A percentile compares a stretch with the other conserved stretches of the same genome.
These are phyloP conservation scores for Tetrahymena malaccensis DNA, from an alignment of 73 alveolate species.

Conservation along the genomic window DNA sequence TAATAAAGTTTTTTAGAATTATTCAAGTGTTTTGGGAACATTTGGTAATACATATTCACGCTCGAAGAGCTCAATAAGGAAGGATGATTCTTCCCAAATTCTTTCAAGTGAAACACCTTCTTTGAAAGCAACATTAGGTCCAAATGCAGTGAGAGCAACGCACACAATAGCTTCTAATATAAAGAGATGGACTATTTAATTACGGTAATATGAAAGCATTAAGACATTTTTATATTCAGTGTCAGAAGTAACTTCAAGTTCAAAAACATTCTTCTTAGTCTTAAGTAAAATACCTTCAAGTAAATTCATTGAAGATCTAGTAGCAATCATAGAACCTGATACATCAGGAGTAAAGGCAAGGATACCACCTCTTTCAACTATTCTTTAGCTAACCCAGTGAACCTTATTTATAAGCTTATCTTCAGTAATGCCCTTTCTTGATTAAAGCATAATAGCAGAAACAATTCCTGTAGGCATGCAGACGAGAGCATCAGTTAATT, in stretches of 20 bases:
- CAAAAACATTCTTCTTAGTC: constrained; percentile 71
- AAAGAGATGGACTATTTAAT: constrained; percentile 56
- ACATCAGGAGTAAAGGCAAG: constrained; percentile 34
- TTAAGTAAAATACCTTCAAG: constrained; percentile 27
- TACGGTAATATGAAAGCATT: constrained; percentile 75
- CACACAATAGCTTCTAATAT: constrained; percentile 56
- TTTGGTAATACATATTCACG: constrained; percentile 62
- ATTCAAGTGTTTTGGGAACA: constrained; percentile 12
- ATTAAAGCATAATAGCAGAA: constrained; percentile 63
- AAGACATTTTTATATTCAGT: constrained; percentile 73
- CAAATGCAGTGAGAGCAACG: constrained; percentile 66
- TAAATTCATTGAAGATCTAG: constrained; percentile 44
- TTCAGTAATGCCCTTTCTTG: constrained; percentile 78
- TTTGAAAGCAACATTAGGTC: constrained; percentile 50
- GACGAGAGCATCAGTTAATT: constrained; percentile 49
- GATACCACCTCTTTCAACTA: constrained; percentile 58
- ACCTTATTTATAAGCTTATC: constrained; percentile 63
- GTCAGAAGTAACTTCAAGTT: constrained; percentile 60
- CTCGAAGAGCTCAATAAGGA: constrained; percentile 46
- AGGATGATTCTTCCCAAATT: constrained; percentile 57
- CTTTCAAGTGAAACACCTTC: constrained; percentile 59
- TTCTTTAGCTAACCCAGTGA: constrained; percentile 59
- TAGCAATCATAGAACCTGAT: constrained; percentile 38
- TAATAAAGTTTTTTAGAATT: constrained; percentile 18
- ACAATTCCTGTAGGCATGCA: constrained; percentile 76